phyloP scores from a whole-genome alignment of 2,329 filamentous ascomycete genomes.

The Tolypocladium endophyticum region DNA sequence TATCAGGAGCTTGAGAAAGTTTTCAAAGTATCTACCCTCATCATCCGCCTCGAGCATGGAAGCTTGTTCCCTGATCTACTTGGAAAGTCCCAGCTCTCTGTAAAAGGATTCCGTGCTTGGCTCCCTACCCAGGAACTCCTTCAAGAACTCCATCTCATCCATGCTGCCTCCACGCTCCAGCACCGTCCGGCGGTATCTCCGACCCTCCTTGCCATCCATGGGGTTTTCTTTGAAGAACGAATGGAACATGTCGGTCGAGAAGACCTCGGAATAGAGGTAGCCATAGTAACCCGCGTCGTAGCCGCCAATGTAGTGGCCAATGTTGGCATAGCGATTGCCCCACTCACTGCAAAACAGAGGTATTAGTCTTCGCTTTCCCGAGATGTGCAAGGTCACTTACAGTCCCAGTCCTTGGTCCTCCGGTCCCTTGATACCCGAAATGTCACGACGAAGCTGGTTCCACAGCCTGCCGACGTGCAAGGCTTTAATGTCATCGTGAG shows the following conservation, averaged over 20 bases:
- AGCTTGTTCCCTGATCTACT: neutral
- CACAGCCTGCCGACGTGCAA: constrained; percentile 57
- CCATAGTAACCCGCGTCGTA: constrained; percentile 82
- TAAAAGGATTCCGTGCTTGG: constrained; percentile 74
- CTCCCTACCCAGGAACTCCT: constrained; percentile 67
- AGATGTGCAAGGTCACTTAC: constrained; percentile 24
- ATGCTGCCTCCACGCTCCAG: constrained; percentile 67
- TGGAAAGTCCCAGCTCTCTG: constrained; percentile 52
- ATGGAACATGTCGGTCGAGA: constrained; percentile 80
- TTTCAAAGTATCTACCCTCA: neutral
- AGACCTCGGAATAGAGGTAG: constrained; percentile 66
- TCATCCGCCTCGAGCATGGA: neutral
- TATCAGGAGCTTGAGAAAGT: neutral
- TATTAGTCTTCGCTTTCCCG: constrained; percentile 13
- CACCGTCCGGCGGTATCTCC: constrained; percentile 68
- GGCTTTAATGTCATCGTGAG: constrained; percentile 57
- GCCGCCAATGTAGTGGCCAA: constrained; percentile 73
- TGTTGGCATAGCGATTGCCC: constrained; percentile 70
- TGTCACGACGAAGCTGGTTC: constrained; percentile 62
- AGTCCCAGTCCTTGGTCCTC: constrained; percentile 49
- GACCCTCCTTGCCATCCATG: constrained; percentile 64
- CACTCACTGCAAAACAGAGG: constrained; percentile 37
- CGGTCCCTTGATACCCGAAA: constrained; percentile 63
- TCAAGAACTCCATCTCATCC: constrained; percentile 71
- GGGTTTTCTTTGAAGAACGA: constrained; percentile 67